Percentiles rank a stretch among this genome's conserved stretches.
phyloP scores from a whole-genome alignment of 2,329 filamentous ascomycete species.

The Orbilia quercus region DNA sequence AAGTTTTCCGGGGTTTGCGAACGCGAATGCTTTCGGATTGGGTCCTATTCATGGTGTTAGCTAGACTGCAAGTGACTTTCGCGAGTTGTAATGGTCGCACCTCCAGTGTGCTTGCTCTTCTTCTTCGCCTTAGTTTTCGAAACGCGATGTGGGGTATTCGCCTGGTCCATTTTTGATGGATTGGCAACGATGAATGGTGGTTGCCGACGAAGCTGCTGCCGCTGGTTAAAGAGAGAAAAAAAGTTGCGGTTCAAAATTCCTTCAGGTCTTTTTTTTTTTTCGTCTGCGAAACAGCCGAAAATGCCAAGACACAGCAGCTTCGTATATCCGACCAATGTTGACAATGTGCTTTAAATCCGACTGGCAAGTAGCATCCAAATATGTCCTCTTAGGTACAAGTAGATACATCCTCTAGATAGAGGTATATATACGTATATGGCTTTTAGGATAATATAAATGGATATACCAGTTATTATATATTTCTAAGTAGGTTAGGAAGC shows the following conservation, averaged over 20 bases:
- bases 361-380: too few species aligned
- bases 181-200: conserved; percentile 6
- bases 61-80: not conserved
- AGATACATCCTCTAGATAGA: too few species aligned
- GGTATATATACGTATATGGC: too few species aligned
- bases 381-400: too few species aligned
- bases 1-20: conserved; percentile 81
- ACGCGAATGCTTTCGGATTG: conserved; percentile 92
- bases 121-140: conserved; percentile 47
- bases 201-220: not conserved
- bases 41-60: conserved; percentile 67
- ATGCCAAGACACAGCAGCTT: conserved; percentile 39
- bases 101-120: conserved; percentile 67
- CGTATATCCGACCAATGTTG: too few species aligned
- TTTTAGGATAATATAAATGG: too few species aligned
- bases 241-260: conserved; percentile 24
- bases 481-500: too few species aligned
- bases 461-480: too few species aligned
- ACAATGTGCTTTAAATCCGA: too few species aligned
- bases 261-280: conserved; percentile 26
- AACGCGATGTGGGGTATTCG: conserved; percentile 49
- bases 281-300: conserved; percentile 12
- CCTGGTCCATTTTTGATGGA: conserved; percentile 48
- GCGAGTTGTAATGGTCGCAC: conserved; percentile 62
- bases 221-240: conserved; percentile 26